phyloP scores from a whole-genome alignment of 257 asterid species.

The Solanum sparsipilum region DNA sequence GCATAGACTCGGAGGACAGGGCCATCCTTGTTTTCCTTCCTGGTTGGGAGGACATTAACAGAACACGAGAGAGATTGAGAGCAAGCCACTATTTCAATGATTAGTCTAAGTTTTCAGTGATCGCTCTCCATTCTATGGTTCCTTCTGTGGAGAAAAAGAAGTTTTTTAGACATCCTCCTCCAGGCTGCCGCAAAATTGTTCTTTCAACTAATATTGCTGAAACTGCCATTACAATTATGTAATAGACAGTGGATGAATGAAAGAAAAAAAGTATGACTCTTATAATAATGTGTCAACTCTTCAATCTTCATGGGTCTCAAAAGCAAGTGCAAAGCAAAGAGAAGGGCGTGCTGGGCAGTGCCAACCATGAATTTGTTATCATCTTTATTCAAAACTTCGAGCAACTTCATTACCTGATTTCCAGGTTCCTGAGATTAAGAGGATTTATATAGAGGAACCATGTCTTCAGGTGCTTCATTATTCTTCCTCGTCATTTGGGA shows the following conservation, averaged over 20 bases:
- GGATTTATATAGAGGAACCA: constrained; percentile 90
- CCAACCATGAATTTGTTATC: constrained; percentile 88
- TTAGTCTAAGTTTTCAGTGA: constrained; percentile 40
- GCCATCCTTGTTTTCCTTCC: constrained; percentile 89
- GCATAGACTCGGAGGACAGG: constrained; percentile 53
- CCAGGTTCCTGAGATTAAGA: constrained; percentile 87
- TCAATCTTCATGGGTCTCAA: constrained; percentile 88
- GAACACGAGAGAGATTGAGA: constrained; percentile 43
- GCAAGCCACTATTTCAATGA: constrained; percentile 57
- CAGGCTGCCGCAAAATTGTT: constrained; percentile 74
- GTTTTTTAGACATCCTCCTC: constrained; percentile 53
- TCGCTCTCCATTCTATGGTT: constrained; percentile 77
- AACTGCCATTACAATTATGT: constrained; percentile 86
- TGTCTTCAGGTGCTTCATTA: constrained; percentile 61
- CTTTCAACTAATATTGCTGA: constrained; percentile 95
- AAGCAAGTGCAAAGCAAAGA: constrained; percentile 87
- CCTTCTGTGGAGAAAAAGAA: constrained; percentile 73
- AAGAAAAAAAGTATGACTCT: constrained; percentile 82
- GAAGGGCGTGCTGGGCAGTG: constrained; percentile 97
- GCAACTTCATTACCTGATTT: constrained; percentile 68
- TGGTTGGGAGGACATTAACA: constrained; percentile 89
- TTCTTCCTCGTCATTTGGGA: background rate
- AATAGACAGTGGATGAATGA: constrained; percentile 87
- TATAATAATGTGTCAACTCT: constrained; percentile 83
- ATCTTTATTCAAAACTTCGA: constrained; percentile 65